These are phyloP conservation scores for Phytopythium kandeliae DNA, from an alignment of 352 stramenopile genomes.

Conservation along the genomic window DNA sequence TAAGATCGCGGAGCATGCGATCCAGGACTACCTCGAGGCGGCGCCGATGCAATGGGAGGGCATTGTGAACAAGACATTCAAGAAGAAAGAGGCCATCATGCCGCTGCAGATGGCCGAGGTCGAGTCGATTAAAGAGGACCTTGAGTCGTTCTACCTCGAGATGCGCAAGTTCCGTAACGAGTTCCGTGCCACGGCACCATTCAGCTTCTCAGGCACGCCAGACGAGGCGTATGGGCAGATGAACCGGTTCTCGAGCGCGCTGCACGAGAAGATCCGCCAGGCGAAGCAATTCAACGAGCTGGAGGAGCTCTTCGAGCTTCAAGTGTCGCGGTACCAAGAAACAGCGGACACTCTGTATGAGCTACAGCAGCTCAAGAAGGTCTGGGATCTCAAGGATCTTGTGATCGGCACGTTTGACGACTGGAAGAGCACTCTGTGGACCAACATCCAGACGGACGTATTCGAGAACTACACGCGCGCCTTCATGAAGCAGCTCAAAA, in stretches of 20 bases:
- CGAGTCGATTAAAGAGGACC: constrained; percentile 90
- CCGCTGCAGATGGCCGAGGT: constrained; percentile 96
- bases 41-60: constrained; percentile 95
- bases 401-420: constrained; percentile 79
- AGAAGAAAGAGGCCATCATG: constrained; percentile 98
- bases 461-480: constrained; percentile 72
- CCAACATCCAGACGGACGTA: constrained; percentile 74
- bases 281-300: constrained; percentile 84
- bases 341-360: constrained; percentile 87
- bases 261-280: constrained; percentile 80
- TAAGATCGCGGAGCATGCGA: constrained; percentile 72
- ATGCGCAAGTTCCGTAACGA: constrained; percentile 95
- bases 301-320: constrained; percentile 83
- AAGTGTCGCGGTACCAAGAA: constrained; percentile 85
- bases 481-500: constrained; percentile 85
- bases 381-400: constrained; percentile 82
- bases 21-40: constrained; percentile 93
- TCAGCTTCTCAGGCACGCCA: constrained; percentile 84
- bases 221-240: constrained; percentile 86
- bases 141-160: constrained; percentile 92
- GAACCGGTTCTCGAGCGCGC: constrained; percentile 55
- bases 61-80: constrained; percentile 98
- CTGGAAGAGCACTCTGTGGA: constrained; percentile 83
- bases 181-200: constrained; percentile 92
- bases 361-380: constrained; percentile 82